Conservation (phyloP, 441 rosid species). For the Lepidium campestre region DNA sequence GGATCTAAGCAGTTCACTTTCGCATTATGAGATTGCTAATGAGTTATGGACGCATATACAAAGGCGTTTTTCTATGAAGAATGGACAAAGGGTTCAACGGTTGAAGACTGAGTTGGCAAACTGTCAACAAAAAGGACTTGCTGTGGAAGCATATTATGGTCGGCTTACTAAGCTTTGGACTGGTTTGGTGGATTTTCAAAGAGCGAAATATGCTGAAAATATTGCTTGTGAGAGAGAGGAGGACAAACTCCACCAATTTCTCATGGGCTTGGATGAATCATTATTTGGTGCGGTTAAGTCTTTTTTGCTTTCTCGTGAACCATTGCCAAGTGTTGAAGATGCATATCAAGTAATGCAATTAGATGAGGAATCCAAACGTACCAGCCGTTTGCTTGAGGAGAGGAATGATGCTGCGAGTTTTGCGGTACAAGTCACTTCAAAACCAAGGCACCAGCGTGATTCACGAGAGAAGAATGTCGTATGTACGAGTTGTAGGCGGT, state of each 20-base stretch:
- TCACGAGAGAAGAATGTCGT: no score
- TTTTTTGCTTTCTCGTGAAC: background rate
- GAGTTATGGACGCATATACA: background rate
- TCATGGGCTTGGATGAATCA: background rate
- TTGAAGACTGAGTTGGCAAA: no score
- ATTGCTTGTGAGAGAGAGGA: background rate
- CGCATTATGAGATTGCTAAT: background rate
- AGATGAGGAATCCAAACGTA: no score
- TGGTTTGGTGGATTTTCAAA: background rate
- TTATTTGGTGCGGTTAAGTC: background rate
- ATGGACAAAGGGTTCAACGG: background rate
- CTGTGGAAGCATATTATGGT: background rate
- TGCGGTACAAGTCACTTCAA: background rate
- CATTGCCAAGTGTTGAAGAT: background rate
- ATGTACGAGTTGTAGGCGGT: background rate
- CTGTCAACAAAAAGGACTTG: background rate
- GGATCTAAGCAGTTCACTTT: background rate
- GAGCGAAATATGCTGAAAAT: background rate
- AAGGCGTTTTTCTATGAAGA: background rate
- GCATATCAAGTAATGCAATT: no score
- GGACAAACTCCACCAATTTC: background rate
- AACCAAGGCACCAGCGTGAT: no score
- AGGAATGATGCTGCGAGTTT: background rate
- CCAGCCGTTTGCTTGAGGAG: background rate
- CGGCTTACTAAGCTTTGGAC: background rate